phyloP scores from a whole-genome alignment of 2,329 filamentous ascomycete species.

The Stagonosporopsis chrysanthemi region DNA sequence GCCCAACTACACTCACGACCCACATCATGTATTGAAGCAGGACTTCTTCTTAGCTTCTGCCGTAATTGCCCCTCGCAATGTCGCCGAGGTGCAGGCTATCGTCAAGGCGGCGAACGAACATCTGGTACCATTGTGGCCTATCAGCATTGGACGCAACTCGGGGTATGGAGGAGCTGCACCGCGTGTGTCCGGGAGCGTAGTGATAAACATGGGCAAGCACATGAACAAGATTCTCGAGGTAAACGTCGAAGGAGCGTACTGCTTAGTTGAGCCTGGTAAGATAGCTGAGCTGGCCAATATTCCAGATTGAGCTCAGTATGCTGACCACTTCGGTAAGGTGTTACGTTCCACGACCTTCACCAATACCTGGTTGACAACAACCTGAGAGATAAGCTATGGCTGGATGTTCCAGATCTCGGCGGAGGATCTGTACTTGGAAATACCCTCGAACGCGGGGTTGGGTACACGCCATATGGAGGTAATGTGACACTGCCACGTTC shows the following conservation, averaged over 20 bases:
- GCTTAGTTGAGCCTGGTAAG: conserved; percentile 53
- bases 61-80: conserved; percentile 54
- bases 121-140: conserved; percentile 43
- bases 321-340: conserved; percentile 19
- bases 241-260: conserved; percentile 48
- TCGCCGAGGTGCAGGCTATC: conserved; percentile 30
- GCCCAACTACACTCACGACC: conserved; percentile 50
- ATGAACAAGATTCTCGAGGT: conserved; percentile 54
- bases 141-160: conserved; percentile 53
- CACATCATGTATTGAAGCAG: conserved; percentile 52
- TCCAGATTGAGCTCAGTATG: too few relatives aligned
- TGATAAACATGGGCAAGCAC: conserved; percentile 53
- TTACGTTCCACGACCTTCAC: conserved; percentile 57
- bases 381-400: conserved; percentile 49
- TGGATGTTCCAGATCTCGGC: conserved; percentile 48
- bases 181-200: conserved; percentile 54
- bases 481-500: neutral
- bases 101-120: conserved; percentile 41
- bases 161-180: conserved; percentile 60
- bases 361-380: conserved; percentile 51
- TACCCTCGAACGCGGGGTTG: conserved; percentile 43
- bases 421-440: conserved; percentile 44
- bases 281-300: neutral
- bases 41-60: conserved; percentile 55
- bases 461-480: conserved; percentile 40